Evolutionary conservation across 805 yeast genomes (phyloP), one percentile per base, ranked within the genome.

Genomic region (Nakazawaea pomicola): DNA sequence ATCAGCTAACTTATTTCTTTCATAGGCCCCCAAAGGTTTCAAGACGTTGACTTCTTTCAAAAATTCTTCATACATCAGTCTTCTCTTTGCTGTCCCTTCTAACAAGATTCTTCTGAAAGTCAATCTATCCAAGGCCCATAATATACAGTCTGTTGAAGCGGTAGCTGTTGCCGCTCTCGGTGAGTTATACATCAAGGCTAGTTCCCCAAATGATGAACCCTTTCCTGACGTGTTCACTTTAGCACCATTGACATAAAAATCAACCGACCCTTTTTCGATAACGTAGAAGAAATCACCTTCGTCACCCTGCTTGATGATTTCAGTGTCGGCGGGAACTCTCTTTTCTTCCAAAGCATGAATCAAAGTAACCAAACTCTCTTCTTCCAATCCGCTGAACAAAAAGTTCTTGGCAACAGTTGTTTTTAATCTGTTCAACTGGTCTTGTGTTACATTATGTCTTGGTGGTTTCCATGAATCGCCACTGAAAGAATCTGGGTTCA

Each of bases 131-230:
- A 93, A 72, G 2, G 95, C 93, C 96, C 96, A 91, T 38, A 91
- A 70, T 24, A 78, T 77, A 53, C 83, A 73, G 46, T 83, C 87
- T 6, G 84, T 71, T 18, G 69, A 61, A 8, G 96, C 90, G 20
- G 73, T 54, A 1, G 86, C 97, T 1, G 98, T 88, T 8, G 98
- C 98, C 6, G 98, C 98, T 64, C 99, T 80, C 47, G 97, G 97
- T 15, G 96, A 80, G 61, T 93, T 91, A 68, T 93, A 91, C 96
- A 93, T 89, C 53, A 93, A 73, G 3, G 99, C 99, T 55, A 93
- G 74, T 63, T 93, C 99, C 57, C 99, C 99, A 63, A 93, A 93
- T 33, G 91, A 81, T 4, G 95, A 78, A 6, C 98, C 97, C 29
- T 87, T 79, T 8, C 86, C 83, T n/a, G 86, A 74, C 1, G 83